Base-by-base conservation (phyloP, 495 filamentous ascomycete genomes). In the Podospora pseudocomata region DNA sequence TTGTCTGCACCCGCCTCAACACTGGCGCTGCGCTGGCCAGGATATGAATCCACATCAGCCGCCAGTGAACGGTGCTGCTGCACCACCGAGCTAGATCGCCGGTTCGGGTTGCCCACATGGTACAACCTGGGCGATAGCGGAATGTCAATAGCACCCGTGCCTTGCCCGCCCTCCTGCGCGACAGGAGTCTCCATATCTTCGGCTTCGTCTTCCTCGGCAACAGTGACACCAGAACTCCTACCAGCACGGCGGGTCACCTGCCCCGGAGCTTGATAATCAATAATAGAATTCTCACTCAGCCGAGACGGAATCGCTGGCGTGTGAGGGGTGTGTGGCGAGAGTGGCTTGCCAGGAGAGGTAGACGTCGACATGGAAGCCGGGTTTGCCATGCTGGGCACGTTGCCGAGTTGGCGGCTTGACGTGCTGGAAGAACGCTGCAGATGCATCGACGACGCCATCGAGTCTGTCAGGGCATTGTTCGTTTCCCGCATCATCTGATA, bases 261-360 rank as follows among this genome's bases (percentile, higher is more conserved):
- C 2, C 39, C 39, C 49, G 66, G 71, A 18, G 82, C 77, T 28
- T 84, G 79, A 72, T 94, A 92, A 73, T 92, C 90, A n/a, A 90
- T 87, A 63, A 92, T 91, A 64, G 90, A 93, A 72, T 92, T 90
- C 70, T 93, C 93, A 75, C 92, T 96, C 58, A 98, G 79, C n/a
- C 94, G 87, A 20, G 93, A 97, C 44, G 94, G 93, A 59, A 97
- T 91, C 19, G 94, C 92, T 4, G 94, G 94, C 5, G 92, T 97
- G 72, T 97, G 94, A 9, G 94, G 94, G 0, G 94, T 97, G 77
- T 97, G 94, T 13, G 94, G 94, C 2, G 92, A 96, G 60, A 96
- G 85, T 1, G 94, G 92, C 71, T 97, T 98, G 65, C 93, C 93
- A 6, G 92, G 93, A 3, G 93, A 96, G 2, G 94, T 94, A 4